Base-by-base conservation (phyloP, 192 early-diverging fungal genomes). In the Dispira simplex region DNA sequence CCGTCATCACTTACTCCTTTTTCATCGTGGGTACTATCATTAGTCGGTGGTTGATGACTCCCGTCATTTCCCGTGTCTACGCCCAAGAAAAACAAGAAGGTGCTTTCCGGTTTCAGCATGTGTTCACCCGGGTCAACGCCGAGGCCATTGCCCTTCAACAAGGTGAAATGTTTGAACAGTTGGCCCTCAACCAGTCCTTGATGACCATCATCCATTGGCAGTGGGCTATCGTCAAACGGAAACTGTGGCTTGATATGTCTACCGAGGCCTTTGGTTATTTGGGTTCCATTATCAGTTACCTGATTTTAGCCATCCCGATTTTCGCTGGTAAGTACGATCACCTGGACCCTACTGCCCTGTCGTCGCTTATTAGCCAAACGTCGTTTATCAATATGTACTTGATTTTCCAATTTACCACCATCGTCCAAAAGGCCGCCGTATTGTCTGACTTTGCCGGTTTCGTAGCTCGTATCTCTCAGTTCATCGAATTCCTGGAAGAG, bases 371-470 rank as follows among this genome's bases (percentile, higher is more conserved):
- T 57, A 87, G 89, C 66, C 75, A 81, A 73, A 86, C 83, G 46
- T 77, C 89, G 0, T 95, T 92, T 70, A 75, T 92, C 26, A 88
- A 87, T 32, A 77, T 95, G 72, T 95, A 93, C 54, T 73, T 95
- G 26, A 85, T 88, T 20, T 90, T 78, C 68, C 83, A 77, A 28
- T 93, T 92, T 67, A 83, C 84, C 0, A 63, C 68, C 8, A 75
- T 93, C 26, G 85, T 90, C 46, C 75, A 87, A 52, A 82, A 87
- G 67, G 71, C 84, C 1, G 77, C 79, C 45, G 78, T 75, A 65
- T 65, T 90, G 63, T 84, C 90, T 0, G 84, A 91, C 56, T 65
- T 93, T 23, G 85, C 88, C 23, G 91, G 93, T 8, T 93, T 90
- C 59, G 81, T 84, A 0, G 76, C 86, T 13, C 91, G 93, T 73